Conservation (phyloP, 2,329 filamentous ascomycete genomes). For the Ophiostoma fasciatum region DNA sequence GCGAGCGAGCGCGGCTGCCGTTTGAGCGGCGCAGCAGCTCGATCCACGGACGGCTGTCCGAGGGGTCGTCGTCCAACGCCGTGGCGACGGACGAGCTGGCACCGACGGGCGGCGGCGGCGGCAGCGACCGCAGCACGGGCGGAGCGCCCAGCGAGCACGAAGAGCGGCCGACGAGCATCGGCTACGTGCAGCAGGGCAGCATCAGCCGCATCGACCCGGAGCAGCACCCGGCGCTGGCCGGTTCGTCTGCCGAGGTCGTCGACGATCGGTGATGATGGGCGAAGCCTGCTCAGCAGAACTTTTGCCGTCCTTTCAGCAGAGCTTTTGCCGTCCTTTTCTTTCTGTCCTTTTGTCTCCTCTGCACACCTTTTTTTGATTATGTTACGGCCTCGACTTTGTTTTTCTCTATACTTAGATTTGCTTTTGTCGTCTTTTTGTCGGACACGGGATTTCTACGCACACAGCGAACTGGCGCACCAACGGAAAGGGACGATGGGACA, state of each 20-base stretch:
- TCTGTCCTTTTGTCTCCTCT: neutral
- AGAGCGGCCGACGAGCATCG: slow-evolving; percentile 38
- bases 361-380: neutral
- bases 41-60: slow-evolving; percentile 29
- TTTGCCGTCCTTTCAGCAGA: too few species aligned
- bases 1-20: slow-evolving; percentile 28
- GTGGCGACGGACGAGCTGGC: slow-evolving; percentile 28
- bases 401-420: slow-evolving; percentile 1
- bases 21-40: slow-evolving; percentile 44
- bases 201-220: slow-evolving; percentile 39
- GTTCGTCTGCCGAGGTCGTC: slow-evolving; percentile 42
- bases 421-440: too few species aligned
- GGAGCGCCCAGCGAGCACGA: slow-evolving; percentile 18
- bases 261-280: too few species aligned
- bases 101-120: too few species aligned
- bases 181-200: slow-evolving; percentile 42
- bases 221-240: slow-evolving; percentile 30
- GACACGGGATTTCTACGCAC: neutral
- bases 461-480: slow-evolving; percentile 6
- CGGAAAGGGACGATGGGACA: neutral
- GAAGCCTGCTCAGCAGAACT: too few species aligned
- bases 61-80: slow-evolving; percentile 34
- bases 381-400: neutral
- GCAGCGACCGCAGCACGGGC: too few species aligned
- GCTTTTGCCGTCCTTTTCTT: neutral